A percentile compares a stretch with the other conserved stretches of the same genome.
Evolutionary conservation across 257 asterid genomes (phyloP).

Genomic region (Solanum habrochaites): DNA sequence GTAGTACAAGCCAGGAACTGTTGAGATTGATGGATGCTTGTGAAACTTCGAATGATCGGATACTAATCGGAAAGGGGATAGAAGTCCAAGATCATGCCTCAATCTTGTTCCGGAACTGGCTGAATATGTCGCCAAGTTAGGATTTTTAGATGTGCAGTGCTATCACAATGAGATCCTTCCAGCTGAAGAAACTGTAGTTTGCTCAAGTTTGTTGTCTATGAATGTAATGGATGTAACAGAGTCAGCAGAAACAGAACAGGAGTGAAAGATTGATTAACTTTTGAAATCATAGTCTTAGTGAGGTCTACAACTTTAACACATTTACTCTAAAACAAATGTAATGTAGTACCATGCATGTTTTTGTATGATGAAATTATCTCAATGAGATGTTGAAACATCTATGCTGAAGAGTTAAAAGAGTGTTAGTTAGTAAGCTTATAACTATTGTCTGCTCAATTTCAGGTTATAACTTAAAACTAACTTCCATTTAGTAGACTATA

Average conservation of each 20-base stretch:
- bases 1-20: constrained; percentile 7
- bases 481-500: not conserved
- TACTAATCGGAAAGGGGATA: constrained; percentile 30
- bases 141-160: constrained; percentile 33
- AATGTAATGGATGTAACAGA: constrained; percentile 34
- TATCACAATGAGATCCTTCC: constrained; percentile 20
- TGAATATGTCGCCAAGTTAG: constrained; percentile 18
- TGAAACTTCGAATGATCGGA: constrained; percentile 24
- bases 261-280: not conserved
- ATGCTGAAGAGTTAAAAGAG: not conserved
- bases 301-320: not conserved
- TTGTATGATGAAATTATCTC: too few species aligned
- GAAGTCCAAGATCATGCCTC: constrained; percentile 10
- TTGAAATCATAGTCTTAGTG: not conserved
- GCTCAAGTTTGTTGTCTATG: constrained; percentile 48
- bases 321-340: not conserved
- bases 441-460: not conserved
- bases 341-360: not conserved
- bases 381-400: not conserved
- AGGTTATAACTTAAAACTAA: not conserved
- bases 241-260: not conserved
- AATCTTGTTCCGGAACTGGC: constrained; percentile 20
- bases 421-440: not conserved
- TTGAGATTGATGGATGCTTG: constrained; percentile 18
- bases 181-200: constrained; percentile 19